Evolutionary conservation across 108 stramenopile species (phyloP).

Genomic region (Nannochloropsis gaditana): DNA sequence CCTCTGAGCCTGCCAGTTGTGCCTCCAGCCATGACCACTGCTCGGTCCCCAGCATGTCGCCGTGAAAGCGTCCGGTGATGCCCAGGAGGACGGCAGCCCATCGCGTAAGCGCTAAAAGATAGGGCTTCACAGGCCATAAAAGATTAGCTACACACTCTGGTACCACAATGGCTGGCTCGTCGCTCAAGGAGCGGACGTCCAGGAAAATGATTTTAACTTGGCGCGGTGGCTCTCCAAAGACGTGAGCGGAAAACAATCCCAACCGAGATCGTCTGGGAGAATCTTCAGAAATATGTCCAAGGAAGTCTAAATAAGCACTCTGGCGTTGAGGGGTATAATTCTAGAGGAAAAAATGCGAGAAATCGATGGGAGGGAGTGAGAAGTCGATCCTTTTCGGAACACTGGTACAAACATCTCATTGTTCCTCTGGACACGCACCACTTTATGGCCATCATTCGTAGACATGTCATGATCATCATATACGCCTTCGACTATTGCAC

Average conservation of each 20-base stretch:
- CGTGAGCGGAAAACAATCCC: slow-evolving; percentile 31
- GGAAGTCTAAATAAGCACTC: slow-evolving; percentile 28
- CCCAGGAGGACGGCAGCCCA: slow-evolving; percentile 29
- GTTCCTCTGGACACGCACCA: not conserved
- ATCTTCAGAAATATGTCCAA: slow-evolving; percentile 24
- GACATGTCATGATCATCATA: slow-evolving; percentile 51
- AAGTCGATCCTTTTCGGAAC: no score
- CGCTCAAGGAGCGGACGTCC: slow-evolving; percentile 8
- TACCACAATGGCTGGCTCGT: not conserved
- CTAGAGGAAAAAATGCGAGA: not conserved
- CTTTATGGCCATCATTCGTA: slow-evolving; percentile 32
- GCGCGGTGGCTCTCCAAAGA: slow-evolving; percentile 28
- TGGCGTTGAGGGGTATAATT: slow-evolving; percentile 27
- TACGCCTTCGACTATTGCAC: slow-evolving; percentile 44
- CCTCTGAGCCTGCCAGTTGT: slow-evolving; percentile 35
- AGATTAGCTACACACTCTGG: not conserved
- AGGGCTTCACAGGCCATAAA: not conserved
- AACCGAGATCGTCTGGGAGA: slow-evolving; percentile 22
- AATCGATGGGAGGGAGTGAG: no score
- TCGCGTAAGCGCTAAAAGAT: not conserved
- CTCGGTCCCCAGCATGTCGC: slow-evolving; percentile 46
- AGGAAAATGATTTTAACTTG: slow-evolving; percentile 27
- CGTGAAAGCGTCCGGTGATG: slow-evolving; percentile 39
- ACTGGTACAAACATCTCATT: not conserved
- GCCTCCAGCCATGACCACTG: slow-evolving; percentile 53